Evolutionary conservation across 179 eudicot genomes (phyloP).

Genomic region (Spergularia azorica): DNA sequence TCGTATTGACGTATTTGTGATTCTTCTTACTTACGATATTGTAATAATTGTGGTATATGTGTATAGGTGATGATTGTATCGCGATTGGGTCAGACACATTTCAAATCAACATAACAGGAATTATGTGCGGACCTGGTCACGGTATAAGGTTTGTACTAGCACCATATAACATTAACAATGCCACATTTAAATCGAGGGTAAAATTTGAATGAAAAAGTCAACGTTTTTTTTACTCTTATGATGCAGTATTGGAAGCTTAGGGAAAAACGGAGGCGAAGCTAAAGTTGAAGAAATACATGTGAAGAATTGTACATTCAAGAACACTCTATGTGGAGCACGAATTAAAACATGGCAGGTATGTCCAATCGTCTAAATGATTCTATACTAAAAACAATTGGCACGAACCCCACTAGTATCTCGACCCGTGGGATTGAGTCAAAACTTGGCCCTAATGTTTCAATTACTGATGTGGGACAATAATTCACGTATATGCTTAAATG

Average conservation of each 20-base stretch:
- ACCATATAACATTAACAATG: background rate
- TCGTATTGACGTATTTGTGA: background rate
- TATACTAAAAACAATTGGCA: no score
- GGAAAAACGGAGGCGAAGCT: constrained; percentile 37
- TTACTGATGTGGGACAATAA: no score
- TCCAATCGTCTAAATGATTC: no score
- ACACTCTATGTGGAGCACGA: constrained; percentile 38
- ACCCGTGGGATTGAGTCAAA: no score
- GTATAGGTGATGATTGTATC: constrained; percentile 58
- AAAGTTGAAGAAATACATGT: constrained; percentile 44
- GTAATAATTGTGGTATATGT: background rate
- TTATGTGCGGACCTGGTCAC: constrained; percentile 61
- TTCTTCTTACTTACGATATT: no score
- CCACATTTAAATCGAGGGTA: no score
- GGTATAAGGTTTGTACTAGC: constrained; percentile 49
- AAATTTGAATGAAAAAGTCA: no score
- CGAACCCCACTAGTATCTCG: no score
- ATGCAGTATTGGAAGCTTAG: constrained; percentile 59
- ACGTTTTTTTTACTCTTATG: background rate
- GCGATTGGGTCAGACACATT: constrained; percentile 42
- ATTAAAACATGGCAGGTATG: constrained; percentile 61
- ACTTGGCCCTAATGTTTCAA: no score
- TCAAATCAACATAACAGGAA: constrained; percentile 21
- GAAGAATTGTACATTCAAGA: constrained; percentile 36
- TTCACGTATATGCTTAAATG: no score